These are phyloP conservation scores for Athelia psychrophila DNA, from an alignment of 1,284 basidiomycete genomes.

Conservation along the genomic window DNA sequence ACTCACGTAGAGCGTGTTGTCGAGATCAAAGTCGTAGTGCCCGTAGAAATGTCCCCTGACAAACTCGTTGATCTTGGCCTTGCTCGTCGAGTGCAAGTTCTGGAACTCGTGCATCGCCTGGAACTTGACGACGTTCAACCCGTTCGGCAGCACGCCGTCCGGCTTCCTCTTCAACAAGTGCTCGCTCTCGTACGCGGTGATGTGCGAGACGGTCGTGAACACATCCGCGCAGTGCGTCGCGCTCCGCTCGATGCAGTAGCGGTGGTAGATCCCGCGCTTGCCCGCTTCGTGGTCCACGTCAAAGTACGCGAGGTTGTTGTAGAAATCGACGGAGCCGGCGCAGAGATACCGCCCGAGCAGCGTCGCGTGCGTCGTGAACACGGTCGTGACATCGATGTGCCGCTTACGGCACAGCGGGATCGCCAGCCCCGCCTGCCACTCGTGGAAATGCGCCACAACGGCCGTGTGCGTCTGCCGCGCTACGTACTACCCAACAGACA, in stretches of 20 bases:
- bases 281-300: slow-evolving; percentile 99
- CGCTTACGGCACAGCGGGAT: slow-evolving; percentile 96
- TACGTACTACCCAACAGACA: slow-evolving; percentile 58
- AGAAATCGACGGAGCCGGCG: slow-evolving; percentile 96
- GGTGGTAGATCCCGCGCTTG: slow-evolving; percentile 89
- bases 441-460: slow-evolving; percentile 97
- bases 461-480: slow-evolving; percentile 77
- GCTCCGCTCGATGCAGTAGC: slow-evolving; percentile 97
- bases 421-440: slow-evolving; percentile 98
- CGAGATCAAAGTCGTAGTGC: slow-evolving; percentile 93
- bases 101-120: slow-evolving; percentile 97
- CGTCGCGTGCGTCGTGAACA: slow-evolving; percentile 98
- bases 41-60: slow-evolving; percentile 98
- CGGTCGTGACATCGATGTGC: slow-evolving; percentile 96
- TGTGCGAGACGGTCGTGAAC: slow-evolving; percentile 97
- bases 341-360: slow-evolving; percentile 97
- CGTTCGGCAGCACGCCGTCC: slow-evolving; percentile 97
- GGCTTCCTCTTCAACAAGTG: slow-evolving; percentile 97
- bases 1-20: slow-evolving; percentile 91
- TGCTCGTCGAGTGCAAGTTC: slow-evolving; percentile 89
- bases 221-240: slow-evolving; percentile 96
- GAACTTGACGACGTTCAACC: slow-evolving; percentile 97
- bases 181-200: slow-evolving; percentile 96
- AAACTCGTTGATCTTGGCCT: slow-evolving; percentile 98
- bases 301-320: slow-evolving; percentile 99